phyloP scores from a whole-genome alignment of 306 rosid genomes.

The Medicago arabica region DNA sequence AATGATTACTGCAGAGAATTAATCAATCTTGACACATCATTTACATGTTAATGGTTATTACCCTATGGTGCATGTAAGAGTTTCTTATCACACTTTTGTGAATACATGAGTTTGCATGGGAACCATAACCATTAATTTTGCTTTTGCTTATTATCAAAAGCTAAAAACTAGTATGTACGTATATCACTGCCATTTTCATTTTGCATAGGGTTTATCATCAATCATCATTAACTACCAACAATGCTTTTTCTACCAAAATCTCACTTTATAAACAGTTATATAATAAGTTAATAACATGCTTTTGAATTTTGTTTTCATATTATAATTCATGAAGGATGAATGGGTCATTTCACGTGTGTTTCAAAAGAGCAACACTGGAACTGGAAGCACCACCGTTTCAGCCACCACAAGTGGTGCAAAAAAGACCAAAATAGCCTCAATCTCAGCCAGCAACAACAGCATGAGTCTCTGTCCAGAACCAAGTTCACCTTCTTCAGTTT shows the following conservation, averaged over 20 bases:
- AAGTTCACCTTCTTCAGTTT: constrained; percentile 80
- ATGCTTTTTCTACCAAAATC: not conserved
- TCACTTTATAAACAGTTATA: not conserved
- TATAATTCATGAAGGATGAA: constrained; percentile 74
- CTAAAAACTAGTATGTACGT: not conserved
- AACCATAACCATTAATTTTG: not conserved
- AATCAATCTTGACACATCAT: not conserved
- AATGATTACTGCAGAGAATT: constrained; percentile 12
- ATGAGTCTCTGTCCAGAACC: constrained; percentile 61
- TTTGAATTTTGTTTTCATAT: not conserved
- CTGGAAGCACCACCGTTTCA: constrained; percentile 39
- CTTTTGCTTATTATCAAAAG: not conserved
- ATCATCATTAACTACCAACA: not conserved
- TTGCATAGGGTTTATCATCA: not conserved
- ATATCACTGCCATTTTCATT: constrained; percentile 1
- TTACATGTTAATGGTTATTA: not conserved
- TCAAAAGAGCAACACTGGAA: constrained; percentile 59
- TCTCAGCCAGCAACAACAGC: constrained; percentile 22
- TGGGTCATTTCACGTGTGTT: constrained; percentile 98
- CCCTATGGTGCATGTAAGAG: constrained; percentile 11
- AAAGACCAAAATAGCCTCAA: constrained; percentile 50
- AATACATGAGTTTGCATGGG: constrained; percentile 41
- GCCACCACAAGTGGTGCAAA: constrained; percentile 51
- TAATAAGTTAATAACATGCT: not conserved
- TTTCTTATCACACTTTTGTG: not conserved